These are phyloP conservation scores for Neofusicoccum cordaticola DNA, from an alignment of 2,329 filamentous ascomycete genomes.

Conservation along the genomic window DNA sequence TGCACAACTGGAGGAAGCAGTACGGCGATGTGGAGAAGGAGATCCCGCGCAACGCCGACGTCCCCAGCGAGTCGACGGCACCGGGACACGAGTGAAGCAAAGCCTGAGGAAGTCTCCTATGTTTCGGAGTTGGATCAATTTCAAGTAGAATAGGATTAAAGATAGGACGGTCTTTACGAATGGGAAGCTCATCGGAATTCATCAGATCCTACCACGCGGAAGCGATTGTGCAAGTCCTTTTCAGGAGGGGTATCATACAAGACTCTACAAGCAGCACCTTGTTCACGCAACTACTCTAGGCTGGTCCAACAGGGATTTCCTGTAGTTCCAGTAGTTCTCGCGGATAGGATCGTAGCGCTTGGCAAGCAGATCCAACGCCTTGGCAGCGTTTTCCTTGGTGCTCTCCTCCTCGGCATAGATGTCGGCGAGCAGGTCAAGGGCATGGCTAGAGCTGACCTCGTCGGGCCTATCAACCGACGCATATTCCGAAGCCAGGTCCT, in stretches of 20 bases:
- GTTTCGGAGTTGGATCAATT: not conserved
- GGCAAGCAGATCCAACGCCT: conserved; percentile 70
- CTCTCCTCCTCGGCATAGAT: conserved; percentile 55
- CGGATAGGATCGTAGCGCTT: conserved; percentile 89
- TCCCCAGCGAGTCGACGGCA: conserved; percentile 10
- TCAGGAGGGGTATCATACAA: conserved; percentile 2
- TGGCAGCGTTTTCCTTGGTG: conserved; percentile 60
- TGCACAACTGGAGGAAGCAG: conserved; percentile 76
- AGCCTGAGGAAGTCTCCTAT: not conserved
- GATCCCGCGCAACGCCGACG: conserved; percentile 5
- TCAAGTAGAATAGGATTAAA: not conserved
- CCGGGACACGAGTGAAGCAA: not conserved
- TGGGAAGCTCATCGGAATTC: not conserved
- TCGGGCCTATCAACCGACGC: conserved; percentile 49
- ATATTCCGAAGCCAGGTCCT: conserved; percentile 55
- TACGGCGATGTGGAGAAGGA: conserved; percentile 44
- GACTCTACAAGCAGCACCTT: not conserved
- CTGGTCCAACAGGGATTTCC: conserved; percentile 49
- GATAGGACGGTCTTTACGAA: not conserved
- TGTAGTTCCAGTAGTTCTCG: conserved; percentile 88
- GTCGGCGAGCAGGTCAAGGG: conserved; percentile 70
- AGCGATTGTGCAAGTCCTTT: not conserved
- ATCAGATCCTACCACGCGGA: not conserved
- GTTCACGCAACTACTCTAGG: conserved; percentile 8
- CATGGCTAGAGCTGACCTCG: conserved; percentile 59